Evolutionary conservation across 2,329 filamentous ascomycete species (phyloP).

Genomic region (Graphiopsis chlorocephala): DNA sequence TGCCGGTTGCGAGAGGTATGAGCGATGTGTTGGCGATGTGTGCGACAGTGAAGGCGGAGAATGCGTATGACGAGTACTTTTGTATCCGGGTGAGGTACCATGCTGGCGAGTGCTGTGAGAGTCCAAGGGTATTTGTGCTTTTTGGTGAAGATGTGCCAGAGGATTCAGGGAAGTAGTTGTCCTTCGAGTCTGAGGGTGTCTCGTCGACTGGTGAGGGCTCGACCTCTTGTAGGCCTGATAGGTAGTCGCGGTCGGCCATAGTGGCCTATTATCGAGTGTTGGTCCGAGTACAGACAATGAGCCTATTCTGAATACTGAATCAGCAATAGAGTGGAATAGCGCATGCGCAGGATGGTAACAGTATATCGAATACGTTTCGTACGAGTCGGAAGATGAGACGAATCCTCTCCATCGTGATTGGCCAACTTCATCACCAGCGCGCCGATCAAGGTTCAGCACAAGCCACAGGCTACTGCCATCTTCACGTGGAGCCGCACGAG

Average conservation of each 20-base stretch:
- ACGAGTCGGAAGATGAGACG: constrained; percentile 6
- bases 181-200: constrained; percentile 46
- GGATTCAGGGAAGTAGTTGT: constrained; percentile 41
- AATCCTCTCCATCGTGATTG: background rate
- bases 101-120: constrained; percentile 68
- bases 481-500: background rate
- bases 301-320: background rate
- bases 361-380: background rate
- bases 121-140: constrained; percentile 44
- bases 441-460: background rate
- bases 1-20: constrained; percentile 71
- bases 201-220: constrained; percentile 79
- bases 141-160: constrained; percentile 18
- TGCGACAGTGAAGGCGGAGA: constrained; percentile 70
- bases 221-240: constrained; percentile 61
- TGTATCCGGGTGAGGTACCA: constrained; percentile 78
- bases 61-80: constrained; percentile 84
- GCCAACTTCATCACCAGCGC: background rate
- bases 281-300: background rate
- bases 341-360: background rate
- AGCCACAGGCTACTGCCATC: background rate
- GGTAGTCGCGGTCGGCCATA: constrained; percentile 32
- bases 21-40: constrained; percentile 80
- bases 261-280: background rate
- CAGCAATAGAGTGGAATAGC: background rate